Conservation (phyloP, 129 eudicot species). For the Pittosporum tobira region DNA sequence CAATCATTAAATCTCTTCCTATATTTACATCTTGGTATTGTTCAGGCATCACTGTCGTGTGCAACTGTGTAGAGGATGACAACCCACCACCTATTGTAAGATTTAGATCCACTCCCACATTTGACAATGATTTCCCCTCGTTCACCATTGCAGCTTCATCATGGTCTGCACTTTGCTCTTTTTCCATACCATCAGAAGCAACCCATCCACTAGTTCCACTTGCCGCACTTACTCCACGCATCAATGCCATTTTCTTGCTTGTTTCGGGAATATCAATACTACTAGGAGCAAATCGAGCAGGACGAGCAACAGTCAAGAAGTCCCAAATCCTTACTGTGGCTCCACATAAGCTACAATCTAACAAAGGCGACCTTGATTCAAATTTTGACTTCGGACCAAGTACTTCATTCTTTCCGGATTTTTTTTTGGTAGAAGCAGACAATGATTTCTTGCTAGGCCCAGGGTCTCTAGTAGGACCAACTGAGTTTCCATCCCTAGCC, state of each 20-base stretch:
- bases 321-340: conserved; percentile 87
- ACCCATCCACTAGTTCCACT: conserved; percentile 92
- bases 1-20: conserved; percentile 57
- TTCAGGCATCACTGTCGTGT: conserved; percentile 30
- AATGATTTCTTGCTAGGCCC: conserved; percentile 57
- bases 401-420: conserved; percentile 27
- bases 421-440: conserved; percentile 46
- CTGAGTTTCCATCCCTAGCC: conserved; percentile 64
- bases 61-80: conserved; percentile 35
- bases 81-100: conserved; percentile 69
- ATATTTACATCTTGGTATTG: conserved; percentile 42
- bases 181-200: conserved; percentile 52
- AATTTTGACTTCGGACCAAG: conserved; percentile 38
- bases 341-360: conserved; percentile 93
- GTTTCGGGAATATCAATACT: conserved; percentile 67
- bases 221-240: conserved; percentile 88
- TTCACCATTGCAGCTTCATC: conserved; percentile 67
- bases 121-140: conserved; percentile 57
- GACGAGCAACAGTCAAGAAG: conserved; percentile 67
- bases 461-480: conserved; percentile 45
- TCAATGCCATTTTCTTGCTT: conserved; percentile 59
- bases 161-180: conserved; percentile 53
- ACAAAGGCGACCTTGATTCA: conserved; percentile 70
- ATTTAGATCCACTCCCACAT: conserved; percentile 59
- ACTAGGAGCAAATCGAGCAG: conserved; percentile 56